Conservation (phyloP, 1,284 basidiomycete genomes). For the Mixia osmundae region DNA sequence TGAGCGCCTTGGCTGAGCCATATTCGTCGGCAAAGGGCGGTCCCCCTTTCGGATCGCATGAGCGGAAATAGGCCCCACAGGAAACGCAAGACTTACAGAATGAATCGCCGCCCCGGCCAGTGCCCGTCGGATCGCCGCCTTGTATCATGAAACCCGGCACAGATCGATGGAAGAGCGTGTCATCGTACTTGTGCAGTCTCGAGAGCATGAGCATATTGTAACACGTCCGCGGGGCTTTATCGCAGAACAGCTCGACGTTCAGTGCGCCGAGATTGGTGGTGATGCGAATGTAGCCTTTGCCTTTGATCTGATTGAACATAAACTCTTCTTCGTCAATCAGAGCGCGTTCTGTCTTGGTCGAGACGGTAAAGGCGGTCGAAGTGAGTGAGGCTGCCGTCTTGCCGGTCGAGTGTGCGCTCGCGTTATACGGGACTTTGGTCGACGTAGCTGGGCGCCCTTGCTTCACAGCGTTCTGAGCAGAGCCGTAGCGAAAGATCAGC, state of each 20-base stretch:
- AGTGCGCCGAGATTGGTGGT: constrained; percentile 71
- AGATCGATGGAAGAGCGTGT: constrained; percentile 65
- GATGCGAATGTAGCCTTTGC: constrained; percentile 46
- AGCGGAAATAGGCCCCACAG: no score
- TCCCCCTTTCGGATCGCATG: constrained; percentile 91
- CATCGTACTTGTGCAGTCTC: constrained; percentile 65
- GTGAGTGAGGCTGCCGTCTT: constrained; percentile 32
- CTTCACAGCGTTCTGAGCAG: no score
- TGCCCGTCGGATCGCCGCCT: constrained; percentile 76
- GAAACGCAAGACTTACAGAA: constrained; percentile 39
- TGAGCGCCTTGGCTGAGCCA: constrained; percentile 33
- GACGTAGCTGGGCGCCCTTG: background rate
- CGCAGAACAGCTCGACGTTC: constrained; percentile 77
- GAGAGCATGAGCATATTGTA: constrained; percentile 94
- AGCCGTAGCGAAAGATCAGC: no score
- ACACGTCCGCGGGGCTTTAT: constrained; percentile 88
- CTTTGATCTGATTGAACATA: constrained; percentile 38
- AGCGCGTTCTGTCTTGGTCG: constrained; percentile 48
- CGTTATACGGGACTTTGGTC: constrained; percentile 3
- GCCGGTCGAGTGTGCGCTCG: constrained; percentile 10
- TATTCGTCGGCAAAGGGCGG: constrained; percentile 85
- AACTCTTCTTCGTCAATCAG: constrained; percentile 79
- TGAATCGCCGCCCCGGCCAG: constrained; percentile 77
- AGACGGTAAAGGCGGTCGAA: constrained; percentile 66
- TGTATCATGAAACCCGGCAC: constrained; percentile 90